A percentile compares a stretch with the other conserved stretches of the same genome.
These are phyloP conservation scores for Thermomyces lanuginosus DNA, from an alignment of 2,329 filamentous ascomycete species.

Conservation along the genomic window DNA sequence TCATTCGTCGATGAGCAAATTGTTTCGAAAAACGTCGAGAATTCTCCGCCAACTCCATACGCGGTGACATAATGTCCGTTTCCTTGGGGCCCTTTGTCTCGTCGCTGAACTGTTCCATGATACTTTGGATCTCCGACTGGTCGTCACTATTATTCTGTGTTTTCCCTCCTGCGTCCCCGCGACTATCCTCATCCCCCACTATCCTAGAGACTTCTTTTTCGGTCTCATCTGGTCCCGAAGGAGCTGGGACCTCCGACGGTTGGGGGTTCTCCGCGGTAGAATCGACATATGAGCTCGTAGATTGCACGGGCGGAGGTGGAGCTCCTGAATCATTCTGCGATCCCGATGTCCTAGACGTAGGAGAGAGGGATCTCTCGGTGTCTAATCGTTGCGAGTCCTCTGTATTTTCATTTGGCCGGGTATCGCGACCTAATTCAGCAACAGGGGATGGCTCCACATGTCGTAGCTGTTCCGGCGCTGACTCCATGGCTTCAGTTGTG, in stretches of 20 bases:
- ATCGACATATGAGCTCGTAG: constrained; percentile 37
- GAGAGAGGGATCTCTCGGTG: too few species aligned
- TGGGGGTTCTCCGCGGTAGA: constrained; percentile 32
- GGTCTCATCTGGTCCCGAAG: constrained; percentile 18
- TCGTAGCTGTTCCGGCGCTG: too few species aligned
- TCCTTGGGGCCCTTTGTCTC: constrained; percentile 52
- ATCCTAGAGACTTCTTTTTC: constrained; percentile 26
- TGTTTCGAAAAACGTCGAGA: constrained; percentile 49
- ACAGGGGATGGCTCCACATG: too few species aligned
- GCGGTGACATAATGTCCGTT: constrained; percentile 83
- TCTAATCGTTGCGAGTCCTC: too few species aligned
- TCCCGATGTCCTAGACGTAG: constrained; percentile 3
- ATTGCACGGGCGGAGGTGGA: constrained; percentile 34
- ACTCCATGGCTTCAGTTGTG: too few species aligned
- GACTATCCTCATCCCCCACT: constrained; percentile 13
- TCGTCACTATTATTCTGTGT: constrained; percentile 53
- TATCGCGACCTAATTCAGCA: too few species aligned
- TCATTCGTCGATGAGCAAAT: constrained; percentile 72
- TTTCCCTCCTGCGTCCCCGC: constrained; percentile 32
- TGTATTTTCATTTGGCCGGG: too few species aligned
- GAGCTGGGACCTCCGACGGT: constrained; percentile 26
- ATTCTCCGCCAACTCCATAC: constrained; percentile 67
- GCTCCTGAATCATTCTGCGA: constrained; percentile 9
- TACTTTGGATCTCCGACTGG: constrained; percentile 79
- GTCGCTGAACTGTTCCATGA: constrained; percentile 90